A percentile compares a stretch with the other conserved stretches of the same genome.
Conservation (phyloP, 352 stramenopile genomes). For the Pythium guiyangense region DNA sequence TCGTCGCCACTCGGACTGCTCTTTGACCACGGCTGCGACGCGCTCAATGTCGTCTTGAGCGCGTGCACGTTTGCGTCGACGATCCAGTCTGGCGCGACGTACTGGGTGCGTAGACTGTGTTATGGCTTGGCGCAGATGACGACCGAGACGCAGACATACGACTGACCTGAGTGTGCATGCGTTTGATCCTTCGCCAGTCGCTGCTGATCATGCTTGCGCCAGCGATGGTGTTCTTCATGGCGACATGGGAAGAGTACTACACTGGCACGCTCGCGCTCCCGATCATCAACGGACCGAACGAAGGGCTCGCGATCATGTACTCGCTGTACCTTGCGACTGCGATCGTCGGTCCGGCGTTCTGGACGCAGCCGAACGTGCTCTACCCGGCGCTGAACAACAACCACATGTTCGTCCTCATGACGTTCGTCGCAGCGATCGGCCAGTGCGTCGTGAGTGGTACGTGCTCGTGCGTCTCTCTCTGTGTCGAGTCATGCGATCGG, state of each 20-base stretch:
- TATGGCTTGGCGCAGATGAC: neutral
- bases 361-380: conserved; percentile 54
- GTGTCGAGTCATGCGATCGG: neutral
- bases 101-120: conserved; percentile 40
- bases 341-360: conserved; percentile 53
- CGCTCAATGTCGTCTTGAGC: conserved; percentile 81
- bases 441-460: conserved; percentile 75
- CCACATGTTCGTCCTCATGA: conserved; percentile 71
- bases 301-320: conserved; percentile 93
- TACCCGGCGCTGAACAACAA: conserved; percentile 77
- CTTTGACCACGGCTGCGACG: conserved; percentile 85
- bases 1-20: conserved; percentile 80
- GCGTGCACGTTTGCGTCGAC: conserved; percentile 81
- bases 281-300: conserved; percentile 95
- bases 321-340: conserved; percentile 70
- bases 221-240: conserved; percentile 94
- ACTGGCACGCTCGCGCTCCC: conserved; percentile 94
- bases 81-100: conserved; percentile 79
- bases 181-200: conserved; percentile 33
- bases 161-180: conserved; percentile 1
- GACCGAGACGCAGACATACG: too few species aligned
- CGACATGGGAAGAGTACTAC: conserved; percentile 98
- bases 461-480: neutral
- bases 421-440: conserved; percentile 49
- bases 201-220: conserved; percentile 60